Evolutionary conservation across 2,329 filamentous ascomycete species (phyloP), one percentile per base, ranked within the genome.

Genomic region (Trichoderma sp.): DNA sequence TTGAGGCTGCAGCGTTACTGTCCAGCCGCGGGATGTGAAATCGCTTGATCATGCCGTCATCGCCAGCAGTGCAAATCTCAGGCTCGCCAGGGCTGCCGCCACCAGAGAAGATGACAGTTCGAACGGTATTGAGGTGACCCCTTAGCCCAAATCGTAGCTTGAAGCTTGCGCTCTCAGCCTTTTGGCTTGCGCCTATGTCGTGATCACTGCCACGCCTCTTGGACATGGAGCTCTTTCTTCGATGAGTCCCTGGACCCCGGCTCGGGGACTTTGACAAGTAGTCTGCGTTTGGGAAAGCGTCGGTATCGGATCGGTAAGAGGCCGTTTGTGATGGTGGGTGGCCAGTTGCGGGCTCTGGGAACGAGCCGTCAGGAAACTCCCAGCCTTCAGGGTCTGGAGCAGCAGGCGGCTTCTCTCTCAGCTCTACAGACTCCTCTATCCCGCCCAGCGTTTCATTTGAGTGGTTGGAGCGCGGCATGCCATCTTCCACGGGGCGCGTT

Each of bases 51-150:
- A 95, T 92, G 71, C 95, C 95, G 80, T 99, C 96, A 77, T 99
- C 96, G 71, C 95, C 94, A 64, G 93, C 94, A 3, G 95, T 99
- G 82, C 95, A 98, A 69, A 99, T 95, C 81, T 99, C 96, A 2
- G 96, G 96, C 79, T 99, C 96, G 4, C 93, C 94, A 4, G 95
- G 95, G 78, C 94, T 98, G 73, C 96, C 96, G 56, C 96, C 96
- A 28, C 96, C 96, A 1, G 95, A 98, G 82, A 99, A 99, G 74
- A 98, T 97, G 72, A 98, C 93, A 1, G 94, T 94, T 53, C 96
- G 91, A 6, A 99, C 94, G 3, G 97, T 95, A 79, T 98, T 94
- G 2, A 99, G 87, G 80, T 99, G 96, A 2, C 96, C 96, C 66
- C 95, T 89, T 5, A 99, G 86, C 5, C 94, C 95, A 79, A 97